These are phyloP conservation scores for Telopea speciosissima DNA, from an alignment of 177 flowering plant species.

Conservation along the genomic window DNA sequence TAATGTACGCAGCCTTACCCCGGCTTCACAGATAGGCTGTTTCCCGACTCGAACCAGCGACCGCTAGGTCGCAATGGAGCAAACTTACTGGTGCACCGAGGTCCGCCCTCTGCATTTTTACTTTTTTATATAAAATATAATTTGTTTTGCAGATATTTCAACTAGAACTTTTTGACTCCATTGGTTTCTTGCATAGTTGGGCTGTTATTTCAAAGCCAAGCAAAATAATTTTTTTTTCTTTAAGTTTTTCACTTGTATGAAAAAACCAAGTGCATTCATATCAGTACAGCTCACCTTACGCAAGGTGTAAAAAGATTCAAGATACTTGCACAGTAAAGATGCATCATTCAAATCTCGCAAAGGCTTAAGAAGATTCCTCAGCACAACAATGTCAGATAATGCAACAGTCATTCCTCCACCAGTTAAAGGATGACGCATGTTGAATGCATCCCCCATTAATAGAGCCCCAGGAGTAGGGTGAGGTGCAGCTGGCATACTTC, in stretches of 20 bases:
- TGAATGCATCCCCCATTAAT: slow-evolving; percentile 63
- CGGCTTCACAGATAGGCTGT: too few relatives aligned
- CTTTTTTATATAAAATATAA: too few relatives aligned
- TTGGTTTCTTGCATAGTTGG: background rate
- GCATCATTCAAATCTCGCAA: slow-evolving; percentile 45
- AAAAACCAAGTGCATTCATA: background rate
- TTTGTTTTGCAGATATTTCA: background rate
- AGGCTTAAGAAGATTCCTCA: slow-evolving; percentile 55
- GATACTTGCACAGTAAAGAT: slow-evolving; percentile 42
- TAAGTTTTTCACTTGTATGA: background rate
- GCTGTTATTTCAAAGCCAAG: background rate
- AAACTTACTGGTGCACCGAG: too few relatives aligned
- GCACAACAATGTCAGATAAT: slow-evolving; percentile 53
- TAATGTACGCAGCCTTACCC: too few relatives aligned
- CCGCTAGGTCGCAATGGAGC: too few relatives aligned
- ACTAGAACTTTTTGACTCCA: background rate
- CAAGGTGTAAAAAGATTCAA: slow-evolving; percentile 61
- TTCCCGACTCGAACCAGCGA: too few relatives aligned
- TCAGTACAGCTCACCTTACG: slow-evolving; percentile 34
- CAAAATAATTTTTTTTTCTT: too few relatives aligned
- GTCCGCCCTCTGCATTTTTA: too few relatives aligned
- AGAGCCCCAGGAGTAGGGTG: slow-evolving; percentile 59
- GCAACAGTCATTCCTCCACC: slow-evolving; percentile 85
- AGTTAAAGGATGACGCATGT: slow-evolving; percentile 67
- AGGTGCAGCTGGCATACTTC: slow-evolving; percentile 73